Percentiles rank a stretch among this genome's conserved stretches.
phyloP scores from a whole-genome alignment of 768 basidiomycete species.

The Lactarius sanguifluus region DNA sequence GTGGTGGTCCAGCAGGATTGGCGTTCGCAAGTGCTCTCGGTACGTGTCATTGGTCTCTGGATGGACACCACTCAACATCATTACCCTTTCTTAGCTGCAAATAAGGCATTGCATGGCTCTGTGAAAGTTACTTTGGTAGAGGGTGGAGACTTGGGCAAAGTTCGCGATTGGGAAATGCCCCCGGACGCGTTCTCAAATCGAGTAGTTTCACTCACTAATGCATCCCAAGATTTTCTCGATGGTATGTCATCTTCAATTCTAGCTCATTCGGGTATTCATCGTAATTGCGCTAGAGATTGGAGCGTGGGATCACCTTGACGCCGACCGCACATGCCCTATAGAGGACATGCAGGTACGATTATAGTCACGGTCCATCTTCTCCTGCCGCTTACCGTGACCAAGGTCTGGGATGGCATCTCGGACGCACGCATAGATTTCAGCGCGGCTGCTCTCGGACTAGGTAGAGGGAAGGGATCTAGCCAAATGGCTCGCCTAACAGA shows the following conservation, averaged over 20 bases:
- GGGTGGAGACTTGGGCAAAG: constrained; percentile 69
- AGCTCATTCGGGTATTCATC: constrained; percentile 4
- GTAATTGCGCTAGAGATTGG: constrained; percentile 58
- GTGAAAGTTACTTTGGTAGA: constrained; percentile 75
- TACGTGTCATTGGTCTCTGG: constrained; percentile 38
- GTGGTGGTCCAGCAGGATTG: constrained; percentile 90
- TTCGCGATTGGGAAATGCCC: constrained; percentile 63
- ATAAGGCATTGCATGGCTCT: constrained; percentile 48
- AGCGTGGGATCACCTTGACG: constrained; percentile 79
- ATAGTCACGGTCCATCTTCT: constrained; percentile 10
- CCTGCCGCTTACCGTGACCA: constrained; percentile 9
- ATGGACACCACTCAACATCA: constrained; percentile 6
- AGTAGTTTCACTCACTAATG: constrained; percentile 82
- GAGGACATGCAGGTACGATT: constrained; percentile 78
- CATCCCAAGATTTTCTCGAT: constrained; percentile 64
- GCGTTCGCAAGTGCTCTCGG: constrained; percentile 86
- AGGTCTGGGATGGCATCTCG: constrained; percentile 94
- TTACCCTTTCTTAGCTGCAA: constrained; percentile 47
- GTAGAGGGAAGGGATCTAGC: constrained; percentile 32
- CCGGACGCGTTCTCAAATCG: constrained; percentile 70
- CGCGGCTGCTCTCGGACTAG: constrained; percentile 46
- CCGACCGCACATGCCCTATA: constrained; percentile 63
- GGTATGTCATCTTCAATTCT: constrained; percentile 40
- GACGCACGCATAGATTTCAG: constrained; percentile 75
- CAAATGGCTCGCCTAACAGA: constrained; percentile 87